These are phyloP conservation scores for Neonectria ditissima DNA, from an alignment of 2,329 filamentous ascomycete species.

Conservation along the genomic window DNA sequence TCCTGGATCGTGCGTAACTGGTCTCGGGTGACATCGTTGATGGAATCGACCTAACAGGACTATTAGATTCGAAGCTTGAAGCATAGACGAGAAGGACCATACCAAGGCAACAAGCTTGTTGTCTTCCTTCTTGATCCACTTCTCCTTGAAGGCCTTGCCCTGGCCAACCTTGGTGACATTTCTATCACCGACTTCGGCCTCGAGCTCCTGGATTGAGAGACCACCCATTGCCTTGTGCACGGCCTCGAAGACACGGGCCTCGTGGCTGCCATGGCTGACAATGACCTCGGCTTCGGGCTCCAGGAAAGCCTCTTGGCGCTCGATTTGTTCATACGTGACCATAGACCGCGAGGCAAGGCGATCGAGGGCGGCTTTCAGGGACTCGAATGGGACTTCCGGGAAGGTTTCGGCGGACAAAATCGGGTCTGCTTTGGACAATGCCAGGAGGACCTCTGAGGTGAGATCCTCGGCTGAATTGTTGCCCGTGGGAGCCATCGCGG, in stretches of 20 bases:
- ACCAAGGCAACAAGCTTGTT: conserved; percentile 67
- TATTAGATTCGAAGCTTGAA: conserved; percentile 18
- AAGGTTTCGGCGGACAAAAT: conserved; percentile 78
- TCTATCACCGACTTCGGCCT: conserved; percentile 77
- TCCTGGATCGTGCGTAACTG: conserved; percentile 80
- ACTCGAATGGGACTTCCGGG: conserved; percentile 72
- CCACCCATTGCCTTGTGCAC: conserved; percentile 80
- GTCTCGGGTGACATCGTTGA: conserved; percentile 82
- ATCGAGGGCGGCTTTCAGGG: conserved; percentile 89
- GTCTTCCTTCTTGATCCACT: conserved; percentile 76
- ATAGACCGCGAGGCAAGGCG: conserved; percentile 86
- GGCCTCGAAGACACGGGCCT: conserved; percentile 84
- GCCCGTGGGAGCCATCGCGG: conserved; percentile 28
- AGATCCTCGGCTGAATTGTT: conserved; percentile 63
- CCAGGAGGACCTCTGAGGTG: conserved; percentile 72
- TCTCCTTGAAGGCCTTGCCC: conserved; percentile 90
- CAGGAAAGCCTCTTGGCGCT: conserved; percentile 80
- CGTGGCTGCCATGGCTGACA: conserved; percentile 80
- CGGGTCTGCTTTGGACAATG: conserved; percentile 69
- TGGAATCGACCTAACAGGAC: conserved; percentile 70
- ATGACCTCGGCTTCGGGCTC: conserved; percentile 81
- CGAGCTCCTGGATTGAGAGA: conserved; percentile 81
- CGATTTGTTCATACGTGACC: conserved; percentile 86
- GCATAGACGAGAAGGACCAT: conserved; percentile 37
- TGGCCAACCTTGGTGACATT: conserved; percentile 85